Base-by-base conservation (phyloP, 2,329 filamentous ascomycete genomes). In the Blumeriella jaapii region DNA sequence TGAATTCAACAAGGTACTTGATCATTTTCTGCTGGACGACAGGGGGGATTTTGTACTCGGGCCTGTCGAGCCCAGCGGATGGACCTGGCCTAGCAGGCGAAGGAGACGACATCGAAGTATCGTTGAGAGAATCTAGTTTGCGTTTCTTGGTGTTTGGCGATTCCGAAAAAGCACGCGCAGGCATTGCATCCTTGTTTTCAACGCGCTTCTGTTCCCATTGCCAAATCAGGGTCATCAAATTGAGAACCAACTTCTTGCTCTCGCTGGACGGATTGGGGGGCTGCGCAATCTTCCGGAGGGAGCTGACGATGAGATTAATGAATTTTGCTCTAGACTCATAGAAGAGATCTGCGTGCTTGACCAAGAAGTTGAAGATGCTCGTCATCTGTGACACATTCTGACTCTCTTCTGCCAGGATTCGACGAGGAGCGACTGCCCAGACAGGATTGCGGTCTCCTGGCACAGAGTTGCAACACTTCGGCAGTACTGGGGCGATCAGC, bases 311-410 rank as follows among this genome's bases (percentile, higher is more conserved):
- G 45, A 91, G 72, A 38, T 82, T 74, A 4, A 86, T 77, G 46
- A 96, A 93, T 53, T 89, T 87, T 46, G 98, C 91, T 36, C 91
- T 71, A 1, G 85, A 86, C 45, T 96, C 89, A 49, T 93, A 98
- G 62, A 98, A 98, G 4, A 98, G 65, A 51, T 91, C 80, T 0
- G 87, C 82, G 55, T 98, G 89, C 38, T 83, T 76, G 22, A 95
- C 89, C 20, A 98, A 67, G 61, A 98, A 98, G 52, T 95, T 82
- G 64, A 95, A 96, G 50, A 98, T 96, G 62, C 82, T 91, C 34
- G 86, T 94, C 62, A 96, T 81, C 60, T 96, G 91, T 58, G 93
- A 87, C 29, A 89, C 70, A 50, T 98, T 98, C 44, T 91, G 84
- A 16, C 84, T 87, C 58, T 98, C 91, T 55, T 98, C 93, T 3